phyloP scores from a whole-genome alignment of 176 grass and related monocot genomes.

The Hordeum vulgare region MorexV3_pseudomolecules_assembly NC_058521.1:543576484-543576983 shows the following conservation, averaged over 20 bases:
- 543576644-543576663: slow-evolving; percentile 12
- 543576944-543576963: slow-evolving; percentile 9
- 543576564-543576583: not conserved
- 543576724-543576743: slow-evolving; percentile 31
- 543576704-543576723: not conserved
- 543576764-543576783: slow-evolving; percentile 20
- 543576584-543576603: slow-evolving; percentile 12
- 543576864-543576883: slow-evolving; percentile 58
- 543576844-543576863: slow-evolving; percentile 40
- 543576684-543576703: slow-evolving; percentile 26
- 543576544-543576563: slow-evolving; percentile 33
- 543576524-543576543: slow-evolving; percentile 29
- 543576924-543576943: slow-evolving; percentile 39
- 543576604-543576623: slow-evolving; percentile 31
- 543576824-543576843: slow-evolving; percentile 25
- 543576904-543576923: slow-evolving; percentile 68
- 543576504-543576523: not conserved
- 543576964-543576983: slow-evolving; percentile 13
- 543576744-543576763: slow-evolving; percentile 30
- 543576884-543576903: slow-evolving; percentile 65
- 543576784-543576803: slow-evolving; percentile 17
- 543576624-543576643: slow-evolving; percentile 24
- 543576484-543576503: not conserved
- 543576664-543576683: slow-evolving; percentile 32
- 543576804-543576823: slow-evolving; percentile 17